Conservation (phyloP, 108 stramenopile genomes). For the Skeletonema costatum region DNA sequence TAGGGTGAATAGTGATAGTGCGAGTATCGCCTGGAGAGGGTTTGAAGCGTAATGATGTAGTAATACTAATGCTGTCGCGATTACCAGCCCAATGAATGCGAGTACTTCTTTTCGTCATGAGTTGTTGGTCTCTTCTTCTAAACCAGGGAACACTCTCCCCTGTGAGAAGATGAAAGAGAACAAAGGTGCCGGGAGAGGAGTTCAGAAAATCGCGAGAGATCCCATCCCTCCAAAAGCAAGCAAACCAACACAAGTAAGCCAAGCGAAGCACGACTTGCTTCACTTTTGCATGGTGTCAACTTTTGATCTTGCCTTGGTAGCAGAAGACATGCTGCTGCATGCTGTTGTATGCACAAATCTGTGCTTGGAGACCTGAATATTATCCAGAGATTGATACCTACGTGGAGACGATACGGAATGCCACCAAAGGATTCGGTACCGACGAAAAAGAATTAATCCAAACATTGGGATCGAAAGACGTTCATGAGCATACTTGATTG, state of each 20-base stretch:
- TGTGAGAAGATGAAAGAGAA: too few species aligned
- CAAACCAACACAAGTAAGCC: too few species aligned
- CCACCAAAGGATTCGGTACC: conserved; percentile 58
- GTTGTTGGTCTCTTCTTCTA: background rate
- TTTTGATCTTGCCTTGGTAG: too few species aligned
- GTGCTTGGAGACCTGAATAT: conserved; percentile 5
- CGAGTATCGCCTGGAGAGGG: background rate
- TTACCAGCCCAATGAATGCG: background rate
- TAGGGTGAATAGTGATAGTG: background rate
- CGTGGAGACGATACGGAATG: conserved; percentile 12
- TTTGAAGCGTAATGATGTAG: background rate
- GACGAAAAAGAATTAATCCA: conserved; percentile 59
- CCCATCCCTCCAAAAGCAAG: too few species aligned
- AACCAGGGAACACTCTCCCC: too few species aligned
- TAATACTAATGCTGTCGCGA: background rate
- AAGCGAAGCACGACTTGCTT: too few species aligned
- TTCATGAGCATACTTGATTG: too few species aligned
- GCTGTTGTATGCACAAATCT: conserved; percentile 23
- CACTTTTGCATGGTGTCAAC: too few species aligned
- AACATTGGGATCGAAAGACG: conserved; percentile 46
- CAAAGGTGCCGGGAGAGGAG: too few species aligned
- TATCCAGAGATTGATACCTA: conserved; percentile 30
- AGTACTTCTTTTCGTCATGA: background rate
- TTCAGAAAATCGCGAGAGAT: too few species aligned
- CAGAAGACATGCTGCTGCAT: too few species aligned